Base-by-base conservation (phyloP, 768 basidiomycete genomes). In the Sporobolomyces pararoseus region DNA sequence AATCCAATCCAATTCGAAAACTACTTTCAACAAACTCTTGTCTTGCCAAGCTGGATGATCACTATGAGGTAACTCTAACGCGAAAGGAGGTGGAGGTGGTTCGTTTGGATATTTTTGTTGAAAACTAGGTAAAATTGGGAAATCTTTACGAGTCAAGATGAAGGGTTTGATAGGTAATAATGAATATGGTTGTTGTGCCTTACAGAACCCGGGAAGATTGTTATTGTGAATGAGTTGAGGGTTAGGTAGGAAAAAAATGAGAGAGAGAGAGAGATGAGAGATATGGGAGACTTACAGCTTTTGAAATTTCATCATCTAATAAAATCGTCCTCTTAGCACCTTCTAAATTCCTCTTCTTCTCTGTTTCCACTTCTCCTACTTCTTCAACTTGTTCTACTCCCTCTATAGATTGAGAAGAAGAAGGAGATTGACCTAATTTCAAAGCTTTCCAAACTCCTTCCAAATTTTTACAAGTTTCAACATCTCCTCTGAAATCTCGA, bases 391-490 rank as follows among this genome's bases (percentile, higher is more conserved):
- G n/a, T n/a, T n/a, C n/a, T n/a, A n/a, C n/a, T n/a, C n/a, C n/a
- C n/a, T n/a, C n/a, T n/a, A n/a, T n/a, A n/a, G n/a, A n/a, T n/a
- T n/a, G n/a, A n/a, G n/a, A n/a, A n/a, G n/a, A n/a, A n/a, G n/a
- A n/a, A n/a, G n/a, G n/a, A n/a, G n/a, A n/a, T n/a, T n/a, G n/a
- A n/a, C 29, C 34, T 34, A 63, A 9, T 17, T 37, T 35, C 10
- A 72, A 39, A 21, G 31, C 54, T 37, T 51, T 31, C 75, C 75
- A 75, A 23, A 73, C 60, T 37, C 54, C 57, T 16, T 17, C 61
- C 7, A 75, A 34, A 37, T 75, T 71, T 66, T 75, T 75, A 34
- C 61, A 54, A 46, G 71, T 71, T 34, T 65, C 65, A n/a, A 64
- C 69, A 52, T 69, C 70, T 37, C 44, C 31, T 3, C 47, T 1